Evolutionary conservation across 208 protist genomes (phyloP).

Genomic region (Trypanosoma conorhini): DNA sequence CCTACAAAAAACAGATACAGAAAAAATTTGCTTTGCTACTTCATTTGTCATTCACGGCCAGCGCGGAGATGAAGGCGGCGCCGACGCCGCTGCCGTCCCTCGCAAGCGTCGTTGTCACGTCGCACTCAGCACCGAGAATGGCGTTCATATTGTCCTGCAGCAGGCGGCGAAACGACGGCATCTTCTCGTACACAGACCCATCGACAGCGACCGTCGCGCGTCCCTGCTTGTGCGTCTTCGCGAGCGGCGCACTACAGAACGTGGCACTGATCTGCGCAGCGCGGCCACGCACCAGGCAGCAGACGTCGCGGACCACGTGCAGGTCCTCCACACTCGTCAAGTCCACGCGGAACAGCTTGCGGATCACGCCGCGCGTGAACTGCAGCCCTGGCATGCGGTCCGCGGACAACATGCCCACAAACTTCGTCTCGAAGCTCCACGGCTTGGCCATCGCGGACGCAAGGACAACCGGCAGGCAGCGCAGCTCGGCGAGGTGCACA

Average conservation of each 20-base stretch:
- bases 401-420: constrained; percentile 59
- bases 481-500: constrained; percentile 43
- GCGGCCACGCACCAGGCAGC: constrained; percentile 71
- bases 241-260: constrained; percentile 66
- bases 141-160: constrained; percentile 69
- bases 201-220: constrained; percentile 76
- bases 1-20: constrained; percentile 13
- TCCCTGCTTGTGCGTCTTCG: constrained; percentile 68
- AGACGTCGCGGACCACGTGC: constrained; percentile 59
- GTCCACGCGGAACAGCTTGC: constrained; percentile 50
- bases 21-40: neutral
- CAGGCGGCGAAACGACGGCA: constrained; percentile 77
- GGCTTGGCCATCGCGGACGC: constrained; percentile 37
- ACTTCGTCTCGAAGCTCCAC: constrained; percentile 59
- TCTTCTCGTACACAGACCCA: constrained; percentile 91
- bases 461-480: constrained; percentile 54
- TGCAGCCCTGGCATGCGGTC: constrained; percentile 76
- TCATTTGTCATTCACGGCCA: constrained; percentile 47
- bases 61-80: constrained; percentile 86
- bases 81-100: constrained; percentile 90
- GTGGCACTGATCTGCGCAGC: constrained; percentile 76
- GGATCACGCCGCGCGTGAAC: constrained; percentile 56
- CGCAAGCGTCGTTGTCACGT: constrained; percentile 61
- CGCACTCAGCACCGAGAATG: constrained; percentile 63
- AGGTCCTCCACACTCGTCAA: constrained; percentile 46